These are phyloP conservation scores for Daedaleopsis sinensis DNA, from an alignment of 768 basidiomycete genomes.

Conservation along the genomic window DNA sequence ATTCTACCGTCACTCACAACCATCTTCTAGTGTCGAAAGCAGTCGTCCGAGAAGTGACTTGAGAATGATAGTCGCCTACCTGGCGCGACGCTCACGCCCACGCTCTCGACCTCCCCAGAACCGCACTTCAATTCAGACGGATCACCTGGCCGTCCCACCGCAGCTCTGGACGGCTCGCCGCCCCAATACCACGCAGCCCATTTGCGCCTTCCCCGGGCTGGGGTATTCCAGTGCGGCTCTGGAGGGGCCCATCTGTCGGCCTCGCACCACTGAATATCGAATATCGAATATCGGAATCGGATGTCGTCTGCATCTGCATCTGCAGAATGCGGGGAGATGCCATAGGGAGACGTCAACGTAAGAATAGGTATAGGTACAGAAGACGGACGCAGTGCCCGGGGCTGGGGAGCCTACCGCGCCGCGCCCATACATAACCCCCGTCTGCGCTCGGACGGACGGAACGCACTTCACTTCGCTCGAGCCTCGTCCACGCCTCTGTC, in stretches of 20 bases:
- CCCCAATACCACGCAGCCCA: no score
- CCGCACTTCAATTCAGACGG: neutral
- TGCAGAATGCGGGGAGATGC: no score
- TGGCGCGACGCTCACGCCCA: constrained; percentile 5
- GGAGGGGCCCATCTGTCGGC: constrained; percentile 10
- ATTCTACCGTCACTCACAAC: no score
- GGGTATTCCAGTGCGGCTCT: constrained; percentile 19
- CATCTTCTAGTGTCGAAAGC: no score
- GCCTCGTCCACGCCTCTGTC: neutral
- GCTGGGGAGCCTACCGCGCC: neutral
- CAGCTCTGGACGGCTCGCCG: no score
- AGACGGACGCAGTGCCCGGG: constrained; percentile 1
- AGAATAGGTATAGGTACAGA: no score
- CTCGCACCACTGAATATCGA: no score
- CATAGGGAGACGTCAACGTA: no score
- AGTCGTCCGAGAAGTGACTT: neutral
- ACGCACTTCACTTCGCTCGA: neutral
- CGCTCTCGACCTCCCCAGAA: constrained; percentile 3
- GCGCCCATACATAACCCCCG: constrained; percentile 12
- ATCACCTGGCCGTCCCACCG: neutral
- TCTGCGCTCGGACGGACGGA: neutral
- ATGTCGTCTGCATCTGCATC: no score
- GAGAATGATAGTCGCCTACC: neutral
- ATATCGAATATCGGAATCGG: no score
- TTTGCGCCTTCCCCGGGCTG: constrained; percentile 4